Conservation (phyloP, 2,329 filamentous ascomycete genomes). For the Coleophoma eucalyptorum region DNA sequence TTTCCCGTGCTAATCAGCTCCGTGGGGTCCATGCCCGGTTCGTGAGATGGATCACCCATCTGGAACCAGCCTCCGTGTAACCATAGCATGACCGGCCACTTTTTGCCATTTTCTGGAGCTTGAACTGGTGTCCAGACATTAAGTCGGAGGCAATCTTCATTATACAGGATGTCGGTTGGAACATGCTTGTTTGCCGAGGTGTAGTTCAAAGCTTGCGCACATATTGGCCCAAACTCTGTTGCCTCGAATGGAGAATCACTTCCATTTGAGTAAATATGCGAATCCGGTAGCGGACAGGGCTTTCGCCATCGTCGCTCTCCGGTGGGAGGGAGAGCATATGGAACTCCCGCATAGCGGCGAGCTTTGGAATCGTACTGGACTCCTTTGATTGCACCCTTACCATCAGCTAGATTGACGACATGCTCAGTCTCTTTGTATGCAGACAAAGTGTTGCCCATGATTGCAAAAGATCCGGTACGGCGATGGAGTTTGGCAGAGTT, state of each 20-base stretch:
- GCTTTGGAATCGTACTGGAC: conserved; percentile 31
- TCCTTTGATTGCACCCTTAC: conserved; percentile 27
- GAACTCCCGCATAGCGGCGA: conserved; percentile 27
- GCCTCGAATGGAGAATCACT: conserved; percentile 30
- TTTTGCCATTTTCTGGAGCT: not conserved
- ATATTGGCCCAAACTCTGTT: conserved; percentile 32
- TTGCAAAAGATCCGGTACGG: not conserved
- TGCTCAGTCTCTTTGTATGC: conserved; percentile 18
- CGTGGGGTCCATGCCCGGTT: conserved; percentile 33
- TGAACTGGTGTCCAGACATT: conserved; percentile 43
- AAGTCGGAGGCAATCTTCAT: conserved; percentile 44
- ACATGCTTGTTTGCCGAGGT: conserved; percentile 18
- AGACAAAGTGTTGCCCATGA: conserved; percentile 25
- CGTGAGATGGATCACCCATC: conserved; percentile 38
- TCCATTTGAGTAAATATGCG: conserved; percentile 24
- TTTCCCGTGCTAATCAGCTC: conserved; percentile 10
- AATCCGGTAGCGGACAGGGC: conserved; percentile 24
- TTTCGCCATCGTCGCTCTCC: conserved; percentile 20
- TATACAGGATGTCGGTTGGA: conserved; percentile 22
- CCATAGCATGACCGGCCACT: conserved; percentile 27
- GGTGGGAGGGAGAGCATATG: conserved; percentile 20
- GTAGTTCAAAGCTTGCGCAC: conserved; percentile 31
- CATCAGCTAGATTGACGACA: conserved; percentile 19
- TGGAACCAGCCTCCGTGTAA: conserved; percentile 46
- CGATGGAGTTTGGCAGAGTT: no score